phyloP scores from a whole-genome alignment of 1,139 yeast genomes.

The Kodamaea fungicola region DNA sequence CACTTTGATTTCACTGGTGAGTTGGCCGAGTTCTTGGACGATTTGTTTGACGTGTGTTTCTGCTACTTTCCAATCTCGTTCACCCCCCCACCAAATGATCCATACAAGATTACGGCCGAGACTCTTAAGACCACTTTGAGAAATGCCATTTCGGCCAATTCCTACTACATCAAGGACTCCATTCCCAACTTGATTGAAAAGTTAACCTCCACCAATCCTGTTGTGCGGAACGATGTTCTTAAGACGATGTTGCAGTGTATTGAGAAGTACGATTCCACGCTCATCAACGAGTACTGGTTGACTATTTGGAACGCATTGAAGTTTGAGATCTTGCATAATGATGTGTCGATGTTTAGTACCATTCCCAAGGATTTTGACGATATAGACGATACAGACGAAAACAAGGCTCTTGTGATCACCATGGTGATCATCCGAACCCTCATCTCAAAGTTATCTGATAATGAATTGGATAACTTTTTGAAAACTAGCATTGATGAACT shows the following conservation, averaged over 20 bases:
- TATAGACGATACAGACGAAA: constrained; percentile 38
- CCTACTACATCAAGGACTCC: constrained; percentile 66
- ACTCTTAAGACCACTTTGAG: constrained; percentile 63
- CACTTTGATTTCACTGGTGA: constrained; percentile 44
- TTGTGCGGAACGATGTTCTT: constrained; percentile 74
- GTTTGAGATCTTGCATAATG: constrained; percentile 79
- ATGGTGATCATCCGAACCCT: constrained; percentile 47
- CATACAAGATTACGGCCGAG: constrained; percentile 74
- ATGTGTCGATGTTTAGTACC: constrained; percentile 36
- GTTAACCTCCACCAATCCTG: constrained; percentile 75
- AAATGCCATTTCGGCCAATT: constrained; percentile 60
- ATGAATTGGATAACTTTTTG: constrained; percentile 30
- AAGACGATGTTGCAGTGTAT: constrained; percentile 59
- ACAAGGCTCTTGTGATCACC: constrained; percentile 43
- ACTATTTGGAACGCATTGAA: constrained; percentile 86
- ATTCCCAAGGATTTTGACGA: constrained; percentile 28
- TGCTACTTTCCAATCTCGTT: constrained; percentile 97
- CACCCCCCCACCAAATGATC: constrained; percentile 89
- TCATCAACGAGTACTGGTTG: constrained; percentile 59
- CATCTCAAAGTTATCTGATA: constrained; percentile 28
- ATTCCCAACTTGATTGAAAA: constrained; percentile 81
- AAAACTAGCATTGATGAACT: constrained; percentile 53
- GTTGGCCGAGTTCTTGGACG: constrained; percentile 25
- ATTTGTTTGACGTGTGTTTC: constrained; percentile 81
- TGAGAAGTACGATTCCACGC: constrained; percentile 43